Base-by-base conservation (phyloP, 148 eudicot species). In the Diospyros lotus region DNA sequence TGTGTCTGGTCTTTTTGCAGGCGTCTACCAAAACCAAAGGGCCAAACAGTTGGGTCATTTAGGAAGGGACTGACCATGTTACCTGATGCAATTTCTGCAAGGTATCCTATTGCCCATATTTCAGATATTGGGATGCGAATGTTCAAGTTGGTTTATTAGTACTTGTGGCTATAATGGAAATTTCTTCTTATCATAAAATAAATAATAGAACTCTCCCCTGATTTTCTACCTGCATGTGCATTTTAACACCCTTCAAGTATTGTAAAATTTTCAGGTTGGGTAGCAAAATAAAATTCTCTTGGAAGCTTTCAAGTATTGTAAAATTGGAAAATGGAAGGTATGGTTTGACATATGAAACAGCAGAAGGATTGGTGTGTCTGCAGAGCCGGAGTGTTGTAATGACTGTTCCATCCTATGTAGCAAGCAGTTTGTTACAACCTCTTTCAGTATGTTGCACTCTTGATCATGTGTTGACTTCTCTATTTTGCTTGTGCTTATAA, bases 31-130 rank as follows among this genome's bases (percentile, higher is more conserved):
- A 84, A 82, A 75, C 93, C 89, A 59, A 90, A 90, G 82, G 97
- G 97, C 71, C 97, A 92, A 80, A 92, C 97, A 10, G 94, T 92
- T 80, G 97, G 93, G 79, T 92, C 97, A 62, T 87, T 92, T 72
- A 86, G 83, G 77, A 92, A 87, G 81, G 97, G 97, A 70, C 85
- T 90, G 76, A 65, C 79, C 65, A 92, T 78, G 87, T 80, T 92
- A 81, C 95, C 97, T 63, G 77, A 86, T 63, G 97, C 97, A 78
- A 90, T 92, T 73, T 77, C 90, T 43, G 82, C 82, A 58, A 83
- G 97, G 97, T 92, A 76, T 10, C 59, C 43, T 56, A 74, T 60
- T 72, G 9, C 75, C 38, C 46, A 43, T 41, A 44, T 45, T 59
- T 71, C 10, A 13, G 40, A 38, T 63, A 38, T 54, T 46, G 43